phyloP scores from a whole-genome alignment of 257 asterid species.

The Fraxinus quadrangulata region DNA sequence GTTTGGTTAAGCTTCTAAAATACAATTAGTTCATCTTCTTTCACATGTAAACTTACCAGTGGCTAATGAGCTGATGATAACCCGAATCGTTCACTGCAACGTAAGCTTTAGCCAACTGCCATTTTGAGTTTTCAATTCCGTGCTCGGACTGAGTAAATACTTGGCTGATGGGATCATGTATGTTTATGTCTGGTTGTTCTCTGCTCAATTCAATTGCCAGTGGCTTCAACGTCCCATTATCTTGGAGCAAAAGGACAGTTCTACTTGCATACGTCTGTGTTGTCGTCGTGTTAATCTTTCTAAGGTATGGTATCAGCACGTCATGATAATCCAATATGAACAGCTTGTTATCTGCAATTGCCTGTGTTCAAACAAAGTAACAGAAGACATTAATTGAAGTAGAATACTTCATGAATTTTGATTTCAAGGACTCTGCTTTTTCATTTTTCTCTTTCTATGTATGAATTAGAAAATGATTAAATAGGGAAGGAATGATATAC shows the following conservation, averaged over 20 bases:
- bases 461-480: constrained; percentile 3
- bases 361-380: constrained; percentile 31
- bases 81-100: constrained; percentile 60
- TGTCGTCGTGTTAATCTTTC: constrained; percentile 53
- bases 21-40: not conserved
- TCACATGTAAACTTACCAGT: constrained; percentile 35
- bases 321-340: constrained; percentile 63
- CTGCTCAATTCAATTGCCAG: constrained; percentile 56
- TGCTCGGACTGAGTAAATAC: constrained; percentile 49
- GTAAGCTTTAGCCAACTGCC: constrained; percentile 63
- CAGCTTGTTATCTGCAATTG: constrained; percentile 33
- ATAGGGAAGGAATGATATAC: constrained; percentile 23
- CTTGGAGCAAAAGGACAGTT: constrained; percentile 50
- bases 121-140: constrained; percentile 38
- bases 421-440: not conserved
- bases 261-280: constrained; percentile 56
- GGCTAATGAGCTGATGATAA: constrained; percentile 58
- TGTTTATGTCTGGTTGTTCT: constrained; percentile 51
- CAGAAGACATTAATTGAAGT: not conserved
- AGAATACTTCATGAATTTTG: no score
- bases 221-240: constrained; percentile 47
- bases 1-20: not conserved
- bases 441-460: not conserved
- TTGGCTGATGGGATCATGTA: constrained; percentile 41
- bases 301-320: constrained; percentile 51